Conservation (phyloP, 140 eudicot genomes). For the Ambrosia hybrid region DNA sequence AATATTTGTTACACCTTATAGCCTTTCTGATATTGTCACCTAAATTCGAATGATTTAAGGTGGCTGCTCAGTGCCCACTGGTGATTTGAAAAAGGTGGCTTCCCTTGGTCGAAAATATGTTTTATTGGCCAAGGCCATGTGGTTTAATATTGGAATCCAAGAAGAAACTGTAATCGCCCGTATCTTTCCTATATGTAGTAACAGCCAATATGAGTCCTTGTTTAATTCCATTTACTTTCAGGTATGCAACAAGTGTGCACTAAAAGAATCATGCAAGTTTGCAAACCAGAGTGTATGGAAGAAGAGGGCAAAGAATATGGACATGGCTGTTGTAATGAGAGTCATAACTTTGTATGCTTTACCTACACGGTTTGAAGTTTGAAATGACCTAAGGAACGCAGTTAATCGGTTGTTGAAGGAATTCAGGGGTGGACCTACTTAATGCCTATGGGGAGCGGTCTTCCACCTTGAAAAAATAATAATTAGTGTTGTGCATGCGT, state of each 20-base stretch:
- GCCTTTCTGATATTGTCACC: constrained; percentile 7
- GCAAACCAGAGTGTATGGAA: constrained; percentile 60
- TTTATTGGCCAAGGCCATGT: constrained; percentile 71
- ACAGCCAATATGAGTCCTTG: neutral
- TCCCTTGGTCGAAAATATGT: constrained; percentile 50
- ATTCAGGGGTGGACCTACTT: too few species aligned
- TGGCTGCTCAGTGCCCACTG: constrained; percentile 70
- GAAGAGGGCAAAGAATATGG: constrained; percentile 29
- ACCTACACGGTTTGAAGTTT: too few species aligned
- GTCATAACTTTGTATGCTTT: too few species aligned
- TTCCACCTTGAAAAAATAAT: too few species aligned
- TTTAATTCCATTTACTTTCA: constrained; percentile 24
- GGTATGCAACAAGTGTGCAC: constrained; percentile 68
- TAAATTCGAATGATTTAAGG: constrained; percentile 30
- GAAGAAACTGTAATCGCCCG: constrained; percentile 52
- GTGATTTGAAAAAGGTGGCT: constrained; percentile 72
- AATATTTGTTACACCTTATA: constrained; percentile 13
- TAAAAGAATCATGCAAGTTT: constrained; percentile 64
- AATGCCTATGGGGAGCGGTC: too few species aligned
- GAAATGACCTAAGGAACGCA: too few species aligned
- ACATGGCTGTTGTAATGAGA: constrained; percentile 30
- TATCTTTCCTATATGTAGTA: neutral
- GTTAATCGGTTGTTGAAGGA: too few species aligned
- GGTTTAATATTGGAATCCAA: constrained; percentile 47
- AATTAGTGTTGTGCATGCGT: too few species aligned